phyloP scores from a whole-genome alignment of 768 basidiomycete species.

The Trametes punicea region DNA sequence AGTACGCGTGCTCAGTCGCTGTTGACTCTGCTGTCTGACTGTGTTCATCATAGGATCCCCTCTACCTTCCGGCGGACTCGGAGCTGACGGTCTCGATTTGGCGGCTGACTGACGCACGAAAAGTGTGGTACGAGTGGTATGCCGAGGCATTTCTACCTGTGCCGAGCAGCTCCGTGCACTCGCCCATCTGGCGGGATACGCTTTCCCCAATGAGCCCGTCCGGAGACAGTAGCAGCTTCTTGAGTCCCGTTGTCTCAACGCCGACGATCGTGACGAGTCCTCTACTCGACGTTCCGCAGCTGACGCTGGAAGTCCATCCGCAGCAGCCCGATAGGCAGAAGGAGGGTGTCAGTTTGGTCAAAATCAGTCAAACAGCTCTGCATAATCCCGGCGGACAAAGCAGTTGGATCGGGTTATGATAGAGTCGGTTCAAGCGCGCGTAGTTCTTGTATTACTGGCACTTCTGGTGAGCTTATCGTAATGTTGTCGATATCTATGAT shows the following conservation, averaged over 20 bases:
- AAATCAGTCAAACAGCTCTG: constrained; percentile 91
- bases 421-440: not conserved
- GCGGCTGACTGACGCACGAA: constrained; percentile 84
- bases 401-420: constrained; percentile 86
- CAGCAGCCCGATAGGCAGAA: constrained; percentile 17
- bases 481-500: not conserved
- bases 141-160: constrained; percentile 88
- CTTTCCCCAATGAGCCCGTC: constrained; percentile 23
- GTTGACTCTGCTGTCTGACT: not conserved
- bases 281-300: constrained; percentile 51
- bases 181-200: constrained; percentile 29
- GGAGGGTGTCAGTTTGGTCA: constrained; percentile 51
- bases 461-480: not conserved
- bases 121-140: constrained; percentile 99
- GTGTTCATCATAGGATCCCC: constrained; percentile 61
- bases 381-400: constrained; percentile 90
- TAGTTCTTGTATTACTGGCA: not conserved
- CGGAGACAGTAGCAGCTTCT: constrained; percentile 14
- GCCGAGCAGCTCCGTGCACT: constrained; percentile 34
- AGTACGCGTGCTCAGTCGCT: constrained; percentile 40
- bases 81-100: constrained; percentile 93
- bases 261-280: constrained; percentile 52
- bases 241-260: constrained; percentile 20
- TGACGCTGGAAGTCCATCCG: constrained; percentile 41
- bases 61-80: constrained; percentile 89